Conservation (phyloP, 345 rosid genomes). For the Eucalyptus marginata region DNA sequence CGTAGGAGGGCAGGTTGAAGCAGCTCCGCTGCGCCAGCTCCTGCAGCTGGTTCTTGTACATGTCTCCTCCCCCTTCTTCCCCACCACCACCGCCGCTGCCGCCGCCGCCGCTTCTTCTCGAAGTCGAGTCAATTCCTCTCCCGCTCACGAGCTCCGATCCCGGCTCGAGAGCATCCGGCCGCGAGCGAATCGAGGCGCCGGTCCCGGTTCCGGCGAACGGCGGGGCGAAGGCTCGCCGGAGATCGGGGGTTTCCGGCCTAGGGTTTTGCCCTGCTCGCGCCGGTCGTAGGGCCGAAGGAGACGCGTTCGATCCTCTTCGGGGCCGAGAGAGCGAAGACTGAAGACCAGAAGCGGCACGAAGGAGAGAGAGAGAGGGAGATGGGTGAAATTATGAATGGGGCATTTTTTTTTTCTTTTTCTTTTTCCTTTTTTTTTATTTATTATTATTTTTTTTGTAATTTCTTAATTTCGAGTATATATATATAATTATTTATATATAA, state of each 20-base stretch:
- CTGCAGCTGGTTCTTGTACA: slow-evolving; percentile 99
- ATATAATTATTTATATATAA: no score
- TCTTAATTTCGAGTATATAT: neutral
- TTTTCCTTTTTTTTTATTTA: neutral
- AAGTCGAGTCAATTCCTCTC: neutral
- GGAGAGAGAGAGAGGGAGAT: neutral
- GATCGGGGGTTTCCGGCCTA: neutral
- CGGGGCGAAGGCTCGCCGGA: neutral
- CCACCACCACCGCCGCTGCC: neutral
- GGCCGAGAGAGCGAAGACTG: neutral
- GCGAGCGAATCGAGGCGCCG: neutral
- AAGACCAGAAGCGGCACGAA: neutral
- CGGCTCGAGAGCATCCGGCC: neutral
- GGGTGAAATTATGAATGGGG: neutral
- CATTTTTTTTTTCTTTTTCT: no score
- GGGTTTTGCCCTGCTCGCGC: neutral
- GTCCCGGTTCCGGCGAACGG: neutral
- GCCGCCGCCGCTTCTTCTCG: neutral
- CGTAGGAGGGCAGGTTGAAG: slow-evolving; percentile 85
- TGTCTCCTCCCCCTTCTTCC: neutral
- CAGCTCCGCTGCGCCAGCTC: slow-evolving; percentile 99
- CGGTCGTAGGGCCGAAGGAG: neutral
- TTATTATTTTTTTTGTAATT: neutral
- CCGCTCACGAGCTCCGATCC: neutral
- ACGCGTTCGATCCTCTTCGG: neutral